Evolutionary conservation across 2,329 filamentous ascomycete genomes (phyloP).

Genomic region (Aspergillus persii): DNA sequence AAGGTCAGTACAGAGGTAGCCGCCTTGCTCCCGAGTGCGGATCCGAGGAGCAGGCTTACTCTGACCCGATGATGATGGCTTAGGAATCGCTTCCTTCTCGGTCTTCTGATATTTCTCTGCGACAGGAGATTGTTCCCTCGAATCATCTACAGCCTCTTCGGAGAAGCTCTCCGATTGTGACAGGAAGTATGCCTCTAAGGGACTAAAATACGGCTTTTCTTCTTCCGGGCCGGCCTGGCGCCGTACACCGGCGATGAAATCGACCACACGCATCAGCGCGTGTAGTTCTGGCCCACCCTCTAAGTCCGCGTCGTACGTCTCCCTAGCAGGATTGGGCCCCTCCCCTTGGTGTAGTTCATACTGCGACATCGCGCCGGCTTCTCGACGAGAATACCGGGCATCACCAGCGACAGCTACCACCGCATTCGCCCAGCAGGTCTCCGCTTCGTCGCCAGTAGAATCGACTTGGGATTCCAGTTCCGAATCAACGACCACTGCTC

Average conservation of each 20-base stretch:
- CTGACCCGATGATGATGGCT: conserved; percentile 1
- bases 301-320: conserved; percentile 30
- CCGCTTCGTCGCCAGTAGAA: conserved; percentile 21
- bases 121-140: conserved; percentile 9
- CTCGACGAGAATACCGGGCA: conserved; percentile 37
- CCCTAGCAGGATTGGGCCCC: conserved; percentile 24
- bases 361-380: conserved; percentile 25
- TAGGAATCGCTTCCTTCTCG: conserved; percentile 9
- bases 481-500: conserved; percentile 47
- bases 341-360: conserved; percentile 17
- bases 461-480: conserved; percentile 29
- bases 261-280: conserved; percentile 45
- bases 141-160: conserved; percentile 50
- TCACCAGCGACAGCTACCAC: conserved; percentile 47
- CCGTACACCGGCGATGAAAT: conserved; percentile 43
- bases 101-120: conserved; percentile 21
- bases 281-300: conserved; percentile 48
- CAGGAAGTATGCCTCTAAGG: conserved; percentile 44
- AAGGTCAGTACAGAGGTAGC: conserved; percentile 90
- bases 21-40: conserved; percentile 69
- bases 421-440: conserved; percentile 32
- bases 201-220: conserved; percentile 18
- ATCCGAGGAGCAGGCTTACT: conserved; percentile 49
- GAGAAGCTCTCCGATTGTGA: conserved; percentile 27
- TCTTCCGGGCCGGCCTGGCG: conserved; percentile 26